Base-by-base conservation (phyloP, 352 stramenopile species). In the Blastocystis sp. region DNA sequence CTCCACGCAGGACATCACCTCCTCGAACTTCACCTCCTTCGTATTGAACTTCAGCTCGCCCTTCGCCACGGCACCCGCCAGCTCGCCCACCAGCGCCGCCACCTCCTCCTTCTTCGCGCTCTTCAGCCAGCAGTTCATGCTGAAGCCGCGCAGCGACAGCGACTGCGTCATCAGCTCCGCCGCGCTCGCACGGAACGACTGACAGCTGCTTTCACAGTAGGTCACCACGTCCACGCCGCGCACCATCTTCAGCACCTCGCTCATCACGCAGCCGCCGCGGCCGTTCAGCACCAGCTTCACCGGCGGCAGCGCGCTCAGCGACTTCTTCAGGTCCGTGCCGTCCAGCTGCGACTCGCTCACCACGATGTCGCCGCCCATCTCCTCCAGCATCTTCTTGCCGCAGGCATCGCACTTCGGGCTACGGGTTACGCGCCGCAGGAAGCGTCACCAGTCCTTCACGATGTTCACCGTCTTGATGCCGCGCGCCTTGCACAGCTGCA, bases 391-490 rank as follows among this genome's bases (percentile, higher is more conserved):
- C 48, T 56, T 56, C 48, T 56, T 56, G 48, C 48, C 48, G 48
- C 48, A 56, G 5, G 48, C 48, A 7, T 56, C 48, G 48, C 48
- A 56, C 48, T 56, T 41, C 9, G 23, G 23, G 19, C 71, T 61
- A 65, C 59, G 52, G 9, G 14, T 41, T 10, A 70, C 93, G 79
- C 89, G 93, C 91, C 38, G 90, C 92, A 40, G 91, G 82, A 71
- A 93, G 92, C 88, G 93, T 94, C 86, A 67, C 70, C n/a, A 28
- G 53, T 77, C 77, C 65, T 87, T 87, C 60, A 87, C 91, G 40
- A 96, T 91, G 89, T 96, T 96, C 84, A 96, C 93, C 65, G 93
- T 96, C 91, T 95, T 93, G 79, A 96, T 93, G 81, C 93, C 93
- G 62, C 93, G 93, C 78, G 94, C 89, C 62, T 91, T 91, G n/a